Conservation (phyloP, 2,329 filamentous ascomycete genomes). For the Cylindrodendrum hubeiense region DNA sequence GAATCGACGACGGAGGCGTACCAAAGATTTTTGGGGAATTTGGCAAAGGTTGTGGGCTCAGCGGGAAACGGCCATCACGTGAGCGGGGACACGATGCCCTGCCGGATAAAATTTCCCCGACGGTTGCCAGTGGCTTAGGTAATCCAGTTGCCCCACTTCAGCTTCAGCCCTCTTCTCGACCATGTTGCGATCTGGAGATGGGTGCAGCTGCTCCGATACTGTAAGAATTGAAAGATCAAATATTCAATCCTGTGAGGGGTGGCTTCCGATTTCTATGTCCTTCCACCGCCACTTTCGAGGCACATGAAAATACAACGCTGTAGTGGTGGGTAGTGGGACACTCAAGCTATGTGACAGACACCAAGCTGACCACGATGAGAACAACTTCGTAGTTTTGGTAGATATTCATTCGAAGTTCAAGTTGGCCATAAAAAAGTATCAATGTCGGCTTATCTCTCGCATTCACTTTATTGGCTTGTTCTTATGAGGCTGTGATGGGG, state of each 20-base stretch:
- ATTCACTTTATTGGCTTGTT: no score
- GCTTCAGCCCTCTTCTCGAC: background rate
- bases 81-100: conserved; percentile 50
- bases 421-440: background rate
- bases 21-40: conserved; percentile 53
- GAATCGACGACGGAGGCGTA: conserved; percentile 45
- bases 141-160: background rate
- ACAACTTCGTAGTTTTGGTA: background rate
- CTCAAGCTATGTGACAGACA: background rate
- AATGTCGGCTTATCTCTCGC: background rate
- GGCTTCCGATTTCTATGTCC: background rate
- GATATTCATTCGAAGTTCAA: background rate
- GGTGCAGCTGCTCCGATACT: background rate
- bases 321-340: background rate
- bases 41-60: conserved; percentile 55
- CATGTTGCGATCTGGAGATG: background rate
- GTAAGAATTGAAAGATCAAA: background rate
- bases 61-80: conserved; percentile 52
- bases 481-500: background rate
- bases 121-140: conserved; percentile 6
- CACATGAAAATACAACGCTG: background rate
- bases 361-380: background rate
- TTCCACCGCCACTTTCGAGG: background rate
- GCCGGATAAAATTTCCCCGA: conserved; percentile 48
- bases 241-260: background rate